These are phyloP conservation scores for Conticribra guillardii DNA, from an alignment of 108 stramenopile genomes.

Conservation along the genomic window DNA sequence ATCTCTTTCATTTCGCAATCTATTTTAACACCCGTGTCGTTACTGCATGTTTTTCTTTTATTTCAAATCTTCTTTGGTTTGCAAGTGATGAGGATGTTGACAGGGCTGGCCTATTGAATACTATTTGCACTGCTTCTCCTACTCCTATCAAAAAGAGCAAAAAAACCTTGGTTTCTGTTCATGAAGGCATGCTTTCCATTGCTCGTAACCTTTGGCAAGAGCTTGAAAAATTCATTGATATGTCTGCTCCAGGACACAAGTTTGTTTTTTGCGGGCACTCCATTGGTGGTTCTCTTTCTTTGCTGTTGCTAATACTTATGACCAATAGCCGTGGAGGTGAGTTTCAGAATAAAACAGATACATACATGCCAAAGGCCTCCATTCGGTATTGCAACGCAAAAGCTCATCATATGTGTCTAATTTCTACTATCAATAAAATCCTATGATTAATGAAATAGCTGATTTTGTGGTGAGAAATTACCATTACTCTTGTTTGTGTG, in stretches of 20 bases:
- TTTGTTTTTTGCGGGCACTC: constrained; percentile 84
- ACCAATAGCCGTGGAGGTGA: constrained; percentile 55
- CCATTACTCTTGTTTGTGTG: not conserved
- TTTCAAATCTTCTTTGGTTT: no score
- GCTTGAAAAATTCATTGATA: constrained; percentile 64
- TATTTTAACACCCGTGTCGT: no score
- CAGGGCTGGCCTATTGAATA: constrained; percentile 65
- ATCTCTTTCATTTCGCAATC: no score
- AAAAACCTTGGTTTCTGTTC: constrained; percentile 53
- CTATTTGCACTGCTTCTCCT: constrained; percentile 65
- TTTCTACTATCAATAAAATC: not conserved
- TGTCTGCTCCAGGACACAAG: constrained; percentile 61
- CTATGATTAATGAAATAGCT: constrained; percentile 14
- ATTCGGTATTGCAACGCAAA: no score
- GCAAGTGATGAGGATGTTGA: constrained; percentile 83
- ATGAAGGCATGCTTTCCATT: constrained; percentile 68
- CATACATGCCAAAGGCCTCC: no score
- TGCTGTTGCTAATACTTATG: constrained; percentile 62
- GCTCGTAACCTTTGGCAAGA: constrained; percentile 70
- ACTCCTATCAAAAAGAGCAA: constrained; percentile 34
- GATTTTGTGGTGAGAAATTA: constrained; percentile 49
- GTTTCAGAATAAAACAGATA: no score
- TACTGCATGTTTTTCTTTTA: no score
- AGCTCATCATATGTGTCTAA: no score
- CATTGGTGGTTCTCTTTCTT: constrained; percentile 82